phyloP scores from a whole-genome alignment of 176 grass and related monocot species.

The Microstegium vimineum region DNA sequence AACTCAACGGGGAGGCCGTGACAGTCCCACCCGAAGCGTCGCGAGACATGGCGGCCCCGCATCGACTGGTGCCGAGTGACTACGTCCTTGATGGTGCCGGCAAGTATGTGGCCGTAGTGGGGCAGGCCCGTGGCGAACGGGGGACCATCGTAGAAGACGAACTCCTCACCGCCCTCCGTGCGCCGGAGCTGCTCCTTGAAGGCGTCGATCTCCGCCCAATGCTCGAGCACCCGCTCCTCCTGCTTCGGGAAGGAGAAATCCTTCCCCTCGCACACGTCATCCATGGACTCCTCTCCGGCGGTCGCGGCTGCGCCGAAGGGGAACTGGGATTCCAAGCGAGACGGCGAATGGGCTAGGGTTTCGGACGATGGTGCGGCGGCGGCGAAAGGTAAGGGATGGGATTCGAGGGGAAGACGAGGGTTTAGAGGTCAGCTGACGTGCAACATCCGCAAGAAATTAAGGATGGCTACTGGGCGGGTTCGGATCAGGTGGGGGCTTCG shows the following conservation, averaged over 20 bases:
- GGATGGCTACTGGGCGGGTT: too few species aligned
- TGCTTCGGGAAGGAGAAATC: conserved; percentile 79
- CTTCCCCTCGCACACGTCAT: conserved; percentile 89
- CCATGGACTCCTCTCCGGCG: conserved; percentile 40
- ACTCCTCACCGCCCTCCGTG: conserved; percentile 82
- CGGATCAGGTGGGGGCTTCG: too few species aligned
- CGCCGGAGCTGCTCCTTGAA: conserved; percentile 79
- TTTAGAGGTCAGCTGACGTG: neutral
- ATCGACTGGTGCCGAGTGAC: conserved; percentile 96
- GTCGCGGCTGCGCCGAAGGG: neutral
- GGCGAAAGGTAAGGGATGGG: neutral
- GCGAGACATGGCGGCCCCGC: conserved; percentile 76
- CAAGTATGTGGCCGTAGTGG: conserved; percentile 93
- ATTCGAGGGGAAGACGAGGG: neutral
- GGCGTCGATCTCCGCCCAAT: conserved; percentile 55
- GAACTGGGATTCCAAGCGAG: neutral
- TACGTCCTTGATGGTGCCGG: conserved; percentile 99
- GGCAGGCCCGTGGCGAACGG: conserved; percentile 93
- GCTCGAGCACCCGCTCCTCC: conserved; percentile 68
- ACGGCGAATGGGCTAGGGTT: neutral
- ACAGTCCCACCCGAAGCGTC: conserved; percentile 96
- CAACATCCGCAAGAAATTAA: too few species aligned
- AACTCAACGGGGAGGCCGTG: conserved; percentile 94
- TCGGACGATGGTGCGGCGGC: neutral
- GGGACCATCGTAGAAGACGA: conserved; percentile 92